These are phyloP conservation scores for Caryopteris hybrid DNA, from an alignment of 305 asterid species.

Conservation along the genomic window DNA sequence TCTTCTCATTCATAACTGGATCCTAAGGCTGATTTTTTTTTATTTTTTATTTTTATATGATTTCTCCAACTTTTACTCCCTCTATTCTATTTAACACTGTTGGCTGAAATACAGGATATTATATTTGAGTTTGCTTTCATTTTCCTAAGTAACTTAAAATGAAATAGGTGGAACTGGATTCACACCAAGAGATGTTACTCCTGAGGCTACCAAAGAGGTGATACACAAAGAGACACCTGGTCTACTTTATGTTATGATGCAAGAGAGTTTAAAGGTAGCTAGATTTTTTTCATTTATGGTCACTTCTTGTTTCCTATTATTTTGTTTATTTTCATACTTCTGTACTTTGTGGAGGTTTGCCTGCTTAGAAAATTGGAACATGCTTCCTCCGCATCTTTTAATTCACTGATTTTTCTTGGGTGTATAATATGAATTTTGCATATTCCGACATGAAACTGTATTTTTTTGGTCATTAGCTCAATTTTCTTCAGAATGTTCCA, in stretches of 20 bases:
- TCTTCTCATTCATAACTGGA: not conserved
- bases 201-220: conserved; percentile 88
- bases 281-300: not conserved
- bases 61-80: not conserved
- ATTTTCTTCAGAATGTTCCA: too few relatives aligned
- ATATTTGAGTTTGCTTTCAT: not conserved
- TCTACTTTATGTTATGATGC: conserved; percentile 84
- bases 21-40: not conserved
- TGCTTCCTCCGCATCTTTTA: not conserved
- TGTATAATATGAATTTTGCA: not conserved
- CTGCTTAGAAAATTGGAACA: not conserved
- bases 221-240: conserved; percentile 93
- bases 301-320: not conserved
- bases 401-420: not conserved
- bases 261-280: conserved; percentile 84
- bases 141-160: conserved; percentile 15
- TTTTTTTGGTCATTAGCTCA: too few relatives aligned
- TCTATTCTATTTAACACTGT: not conserved
- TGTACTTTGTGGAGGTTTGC: not conserved
- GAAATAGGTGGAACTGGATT: conserved; percentile 92
- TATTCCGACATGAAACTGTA: not conserved
- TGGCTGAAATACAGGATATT: conserved; percentile 4
- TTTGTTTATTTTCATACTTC: not conserved
- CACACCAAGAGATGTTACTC: conserved; percentile 92
- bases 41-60: too few relatives aligned